Evolutionary conservation across 1,284 basidiomycete genomes (phyloP).

Genomic region (Leccinum variabile): DNA sequence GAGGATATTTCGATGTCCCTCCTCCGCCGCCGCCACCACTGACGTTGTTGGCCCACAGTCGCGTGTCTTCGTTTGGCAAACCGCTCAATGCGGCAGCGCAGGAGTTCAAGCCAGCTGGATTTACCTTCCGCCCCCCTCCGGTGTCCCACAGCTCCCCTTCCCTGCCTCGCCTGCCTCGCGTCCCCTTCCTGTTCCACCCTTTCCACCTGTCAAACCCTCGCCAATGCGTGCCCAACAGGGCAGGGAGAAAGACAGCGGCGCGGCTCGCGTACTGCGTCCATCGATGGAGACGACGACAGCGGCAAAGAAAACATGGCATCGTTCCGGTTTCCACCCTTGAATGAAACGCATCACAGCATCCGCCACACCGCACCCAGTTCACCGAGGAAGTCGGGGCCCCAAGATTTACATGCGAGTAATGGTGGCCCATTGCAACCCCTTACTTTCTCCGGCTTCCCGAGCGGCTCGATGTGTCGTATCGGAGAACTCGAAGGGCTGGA

Average conservation of each 20-base stretch:
- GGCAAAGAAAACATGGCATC: conserved; percentile 57
- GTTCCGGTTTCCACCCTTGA: conserved; percentile 67
- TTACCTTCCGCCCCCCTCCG: conserved; percentile 70
- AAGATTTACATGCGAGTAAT: conserved; percentile 35
- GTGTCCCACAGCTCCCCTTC: conserved; percentile 56
- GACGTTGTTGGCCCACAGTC: conserved; percentile 48
- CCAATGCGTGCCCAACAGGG: conserved; percentile 52
- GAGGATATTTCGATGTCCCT: conserved; percentile 34
- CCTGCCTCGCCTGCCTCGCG: conserved; percentile 35
- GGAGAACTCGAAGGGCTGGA: conserved; percentile 19
- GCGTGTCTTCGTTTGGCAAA: conserved; percentile 61
- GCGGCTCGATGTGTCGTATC: conserved; percentile 28
- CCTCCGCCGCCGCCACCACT: conserved; percentile 39
- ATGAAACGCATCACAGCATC: conserved; percentile 50
- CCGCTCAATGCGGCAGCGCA: conserved; percentile 71
- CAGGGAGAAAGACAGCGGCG: conserved; percentile 73
- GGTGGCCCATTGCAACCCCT: conserved; percentile 52
- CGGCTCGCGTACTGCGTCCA: conserved; percentile 38
- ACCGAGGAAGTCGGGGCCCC: conserved; percentile 31
- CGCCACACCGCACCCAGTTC: conserved; percentile 48
- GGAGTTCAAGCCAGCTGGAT: conserved; percentile 73
- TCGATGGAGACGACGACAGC: conserved; percentile 50
- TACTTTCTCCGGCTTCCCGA: conserved; percentile 58
- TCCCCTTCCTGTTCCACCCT: conserved; percentile 37
- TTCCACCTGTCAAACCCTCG: conserved; percentile 30